phyloP scores from a whole-genome alignment of 805 yeast genomes.

The Nakazawaea wyomingensis region DNA sequence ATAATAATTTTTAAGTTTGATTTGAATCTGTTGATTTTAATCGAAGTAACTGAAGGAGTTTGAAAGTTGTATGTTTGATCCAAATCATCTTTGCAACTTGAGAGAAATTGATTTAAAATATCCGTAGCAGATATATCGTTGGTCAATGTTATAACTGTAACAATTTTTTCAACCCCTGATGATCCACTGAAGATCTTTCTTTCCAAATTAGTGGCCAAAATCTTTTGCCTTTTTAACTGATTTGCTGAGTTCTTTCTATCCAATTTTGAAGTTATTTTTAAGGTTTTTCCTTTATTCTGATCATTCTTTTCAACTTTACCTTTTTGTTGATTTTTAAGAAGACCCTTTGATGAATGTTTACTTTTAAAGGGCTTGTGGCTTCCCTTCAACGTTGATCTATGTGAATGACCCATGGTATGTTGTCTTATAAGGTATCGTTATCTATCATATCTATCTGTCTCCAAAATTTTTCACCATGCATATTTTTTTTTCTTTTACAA shows the following conservation, averaged over 20 bases:
- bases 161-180: conserved; percentile 73
- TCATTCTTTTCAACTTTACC: conserved; percentile 82
- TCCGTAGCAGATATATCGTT: conserved; percentile 55
- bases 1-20: conserved; percentile 68
- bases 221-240: conserved; percentile 74
- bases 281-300: conserved; percentile 28
- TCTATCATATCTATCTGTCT: neutral
- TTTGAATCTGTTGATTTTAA: conserved; percentile 62
- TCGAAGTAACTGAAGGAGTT: conserved; percentile 45
- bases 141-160: conserved; percentile 77
- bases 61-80: conserved; percentile 23
- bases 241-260: conserved; percentile 76
- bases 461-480: conserved; percentile 8
- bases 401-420: conserved; percentile 74
- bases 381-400: conserved; percentile 77
- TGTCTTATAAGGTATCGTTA: conserved; percentile 1
- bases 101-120: conserved; percentile 49
- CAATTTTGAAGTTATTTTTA: conserved; percentile 36
- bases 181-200: conserved; percentile 76
- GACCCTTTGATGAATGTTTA: conserved; percentile 85
- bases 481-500: conserved; percentile 1
- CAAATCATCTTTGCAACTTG: conserved; percentile 25
- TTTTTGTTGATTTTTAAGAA: conserved; percentile 70
- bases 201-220: conserved; percentile 48
- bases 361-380: conserved; percentile 89